Base-by-base conservation (phyloP, 306 rosid genomes). In the Dryas drummondii region DNA sequence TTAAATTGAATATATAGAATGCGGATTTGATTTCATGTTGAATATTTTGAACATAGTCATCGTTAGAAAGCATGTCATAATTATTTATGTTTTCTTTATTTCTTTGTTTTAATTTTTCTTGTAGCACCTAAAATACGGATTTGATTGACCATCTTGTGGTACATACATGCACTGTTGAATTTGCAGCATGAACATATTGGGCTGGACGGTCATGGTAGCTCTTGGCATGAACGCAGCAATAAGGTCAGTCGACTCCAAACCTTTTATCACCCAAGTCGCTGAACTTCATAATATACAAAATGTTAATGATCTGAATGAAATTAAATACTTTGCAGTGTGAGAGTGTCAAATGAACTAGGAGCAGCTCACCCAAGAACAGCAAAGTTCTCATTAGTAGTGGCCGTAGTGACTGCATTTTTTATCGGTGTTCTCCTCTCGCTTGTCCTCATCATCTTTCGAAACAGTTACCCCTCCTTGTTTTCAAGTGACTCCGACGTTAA, bases 271-370 rank as follows among this genome's bases (percentile, higher is more conserved):
- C 60, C 1, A 32, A 15, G 17, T 46, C 16, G 3, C 5, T 22
- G 3, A 59, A 22, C 40, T 41, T 53, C 54, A 73, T 4, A 45
- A 57, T 5, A 4, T 2, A 40, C 1, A 67, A 67, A 14, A 48
- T 75, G 47, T n/a, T 48, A 10, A 22, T 27, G 37, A 32, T 37
- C 55, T 6, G 14, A 46, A 17, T 60, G 41, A 49, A 60, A 52
- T 50, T 14, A 0, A n/a, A 50, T 10, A 19, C 57, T 65, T 2
- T 52, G 84, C 87, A 93, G 98, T 53, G 98, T 93, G 81, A 83
- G 98, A 62, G 92, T 93, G 22, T 93, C 98, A 6, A 93, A 93
- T 68, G 98, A 93, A 81, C 59, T 93, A n/a, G 98, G 98, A 0
- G 98, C 92, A 67, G 77, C 69, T 37, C 98, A 91, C 57, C 97